These are phyloP conservation scores for Yarrowia yakushimensis DNA, from an alignment of 805 yeast species.

Conservation along the genomic window DNA sequence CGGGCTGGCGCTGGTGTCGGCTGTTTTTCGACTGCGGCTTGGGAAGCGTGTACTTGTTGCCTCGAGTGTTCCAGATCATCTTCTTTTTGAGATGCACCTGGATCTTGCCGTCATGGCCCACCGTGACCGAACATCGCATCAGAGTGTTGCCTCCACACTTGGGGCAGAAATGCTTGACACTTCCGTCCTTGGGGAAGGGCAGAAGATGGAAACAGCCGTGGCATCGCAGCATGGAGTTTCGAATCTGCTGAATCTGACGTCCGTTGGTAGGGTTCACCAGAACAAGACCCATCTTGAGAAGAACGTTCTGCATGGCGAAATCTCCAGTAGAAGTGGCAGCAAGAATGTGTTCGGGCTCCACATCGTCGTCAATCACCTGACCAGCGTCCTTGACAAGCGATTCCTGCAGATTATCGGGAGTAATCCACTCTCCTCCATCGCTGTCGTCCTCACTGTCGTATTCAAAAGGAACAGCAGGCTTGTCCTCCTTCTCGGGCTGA, in stretches of 20 bases:
- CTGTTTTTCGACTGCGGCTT: constrained; percentile 82
- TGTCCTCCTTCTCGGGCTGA: constrained; percentile 22
- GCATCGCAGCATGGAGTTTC: constrained; percentile 93
- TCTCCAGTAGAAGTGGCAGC: constrained; percentile 93
- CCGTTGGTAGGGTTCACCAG: constrained; percentile 84
- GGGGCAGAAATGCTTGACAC: constrained; percentile 79
- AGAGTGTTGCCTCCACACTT: constrained; percentile 91
- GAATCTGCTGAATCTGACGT: constrained; percentile 72
- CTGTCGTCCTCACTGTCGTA: constrained; percentile 52
- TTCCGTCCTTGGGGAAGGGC: constrained; percentile 73
- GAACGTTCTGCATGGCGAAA: constrained; percentile 95
- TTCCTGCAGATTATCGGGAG: constrained; percentile 76
- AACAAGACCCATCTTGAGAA: constrained; percentile 84
- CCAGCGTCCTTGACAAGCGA: constrained; percentile 65
- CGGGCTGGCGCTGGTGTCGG: constrained; percentile 42
- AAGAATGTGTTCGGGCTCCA: constrained; percentile 43
- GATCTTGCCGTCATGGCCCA: constrained; percentile 73
- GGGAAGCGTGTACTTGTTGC: constrained; percentile 75
- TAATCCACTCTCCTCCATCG: constrained; percentile 88
- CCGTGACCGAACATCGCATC: constrained; percentile 84
- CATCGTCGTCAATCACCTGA: constrained; percentile 49
- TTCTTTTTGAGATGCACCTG: constrained; percentile 86
- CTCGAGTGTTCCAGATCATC: constrained; percentile 91
- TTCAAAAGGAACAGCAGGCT: constrained; percentile 21
- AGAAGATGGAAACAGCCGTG: constrained; percentile 90